Evolutionary conservation across 352 stramenopile species (phyloP).

Genomic region (Phytophthora foliorum): DNA sequence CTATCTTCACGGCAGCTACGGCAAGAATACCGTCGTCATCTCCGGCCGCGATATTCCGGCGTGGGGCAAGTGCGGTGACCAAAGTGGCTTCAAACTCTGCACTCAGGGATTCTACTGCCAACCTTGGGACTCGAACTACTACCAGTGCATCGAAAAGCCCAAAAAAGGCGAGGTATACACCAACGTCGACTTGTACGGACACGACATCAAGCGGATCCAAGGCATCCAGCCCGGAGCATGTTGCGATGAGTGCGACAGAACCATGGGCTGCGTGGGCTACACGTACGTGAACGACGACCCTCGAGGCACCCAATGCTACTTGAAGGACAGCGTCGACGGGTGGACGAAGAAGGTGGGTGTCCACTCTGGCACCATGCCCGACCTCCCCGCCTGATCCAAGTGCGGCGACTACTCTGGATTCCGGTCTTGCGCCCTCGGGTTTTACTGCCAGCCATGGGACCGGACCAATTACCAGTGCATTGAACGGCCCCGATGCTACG

Average conservation of each 20-base stretch:
- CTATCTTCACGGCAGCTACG: slow-evolving; percentile 12
- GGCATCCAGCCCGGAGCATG: slow-evolving; percentile 5
- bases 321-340: slow-evolving; percentile 41
- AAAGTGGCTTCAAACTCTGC: slow-evolving; percentile 32
- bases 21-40: slow-evolving; percentile 32
- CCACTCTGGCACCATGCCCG: slow-evolving; percentile 27
- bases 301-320: slow-evolving; percentile 45
- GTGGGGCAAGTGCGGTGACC: slow-evolving; percentile 34
- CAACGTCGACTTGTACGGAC: slow-evolving; percentile 44
- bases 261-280: slow-evolving; percentile 48
- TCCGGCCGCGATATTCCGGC: slow-evolving; percentile 25
- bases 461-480: slow-evolving; percentile 45
- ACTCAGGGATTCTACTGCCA: slow-evolving; percentile 42
- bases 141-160: slow-evolving; percentile 41
- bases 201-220: slow-evolving; percentile 49
- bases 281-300: slow-evolving; percentile 57
- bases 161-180: slow-evolving; percentile 32
- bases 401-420: slow-evolving; percentile 26
- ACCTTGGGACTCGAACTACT: slow-evolving; percentile 42
- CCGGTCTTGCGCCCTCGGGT: slow-evolving; percentile 15
- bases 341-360: slow-evolving; percentile 32
- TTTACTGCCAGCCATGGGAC: slow-evolving; percentile 47
- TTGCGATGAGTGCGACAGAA: slow-evolving; percentile 43
- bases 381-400: slow-evolving; percentile 29
- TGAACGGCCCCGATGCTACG: slow-evolving; percentile 32